Percentiles rank a stretch among this genome's conserved stretches.
phyloP scores from a whole-genome alignment of 2,329 filamentous ascomycete species.

The Trichoderma gracile region DNA sequence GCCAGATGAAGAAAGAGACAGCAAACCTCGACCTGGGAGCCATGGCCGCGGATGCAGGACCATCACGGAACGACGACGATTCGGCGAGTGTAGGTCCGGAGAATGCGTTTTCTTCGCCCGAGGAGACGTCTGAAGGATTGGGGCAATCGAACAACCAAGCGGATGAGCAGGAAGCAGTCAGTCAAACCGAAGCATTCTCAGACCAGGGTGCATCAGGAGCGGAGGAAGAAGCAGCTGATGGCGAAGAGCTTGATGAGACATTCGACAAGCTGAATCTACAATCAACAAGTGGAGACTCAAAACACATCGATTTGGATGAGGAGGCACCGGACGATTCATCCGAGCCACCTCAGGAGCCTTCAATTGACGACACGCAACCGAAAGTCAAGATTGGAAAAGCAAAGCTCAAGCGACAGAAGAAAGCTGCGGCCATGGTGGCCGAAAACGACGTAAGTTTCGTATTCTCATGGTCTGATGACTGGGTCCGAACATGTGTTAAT shows the following conservation, averaged over 20 bases:
- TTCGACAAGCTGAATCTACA: neutral
- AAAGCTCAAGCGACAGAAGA: constrained; percentile 53
- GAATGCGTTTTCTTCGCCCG: no score
- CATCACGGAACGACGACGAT: neutral
- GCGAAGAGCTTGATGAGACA: neutral
- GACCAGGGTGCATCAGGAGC: neutral
- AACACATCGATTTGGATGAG: neutral
- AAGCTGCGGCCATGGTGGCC: constrained; percentile 43
- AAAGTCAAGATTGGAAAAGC: constrained; percentile 52
- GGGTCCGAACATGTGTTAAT: constrained; percentile 27
- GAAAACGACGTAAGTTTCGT: constrained; percentile 38
- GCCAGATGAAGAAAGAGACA: constrained; percentile 83
- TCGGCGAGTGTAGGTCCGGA: neutral
- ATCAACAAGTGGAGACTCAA: neutral
- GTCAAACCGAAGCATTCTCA: neutral
- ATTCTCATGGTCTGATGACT: neutral
- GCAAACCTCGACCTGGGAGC: constrained; percentile 54
- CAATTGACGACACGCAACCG: constrained; percentile 32
- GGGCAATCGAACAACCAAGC: neutral
- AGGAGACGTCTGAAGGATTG: neutral
- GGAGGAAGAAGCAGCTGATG: neutral
- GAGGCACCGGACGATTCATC: constrained; percentile 12
- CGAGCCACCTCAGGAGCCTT: constrained; percentile 29
- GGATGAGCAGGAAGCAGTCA: neutral
- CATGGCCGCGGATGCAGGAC: neutral